Percentiles rank a stretch among this genome's conserved stretches.
These are phyloP conservation scores for Candida montana DNA, from an alignment of 805 yeast species.

Conservation along the genomic window DNA sequence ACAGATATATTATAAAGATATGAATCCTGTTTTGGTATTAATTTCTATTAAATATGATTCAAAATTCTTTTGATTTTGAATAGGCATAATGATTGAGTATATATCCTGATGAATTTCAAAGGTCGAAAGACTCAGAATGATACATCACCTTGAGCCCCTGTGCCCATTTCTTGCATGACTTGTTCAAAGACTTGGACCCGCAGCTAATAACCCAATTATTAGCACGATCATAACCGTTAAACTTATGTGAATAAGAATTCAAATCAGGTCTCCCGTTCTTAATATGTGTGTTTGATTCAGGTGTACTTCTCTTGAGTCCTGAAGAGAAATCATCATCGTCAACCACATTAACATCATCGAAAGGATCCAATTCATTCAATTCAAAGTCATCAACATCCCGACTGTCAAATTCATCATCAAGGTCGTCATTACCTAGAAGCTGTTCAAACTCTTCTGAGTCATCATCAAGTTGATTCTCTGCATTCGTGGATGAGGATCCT, in stretches of 20 bases:
- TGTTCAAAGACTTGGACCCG: slow-evolving; percentile 46
- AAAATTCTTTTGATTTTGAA: no score
- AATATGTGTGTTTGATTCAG: slow-evolving; percentile 5
- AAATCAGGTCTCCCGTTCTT: slow-evolving; percentile 38
- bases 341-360: slow-evolving; percentile 12
- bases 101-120: no score
- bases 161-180: slow-evolving; percentile 37
- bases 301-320: not conserved
- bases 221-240: slow-evolving; percentile 25
- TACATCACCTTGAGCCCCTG: slow-evolving; percentile 30
- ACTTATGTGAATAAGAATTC: slow-evolving; percentile 22
- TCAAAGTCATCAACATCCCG: slow-evolving; percentile 19
- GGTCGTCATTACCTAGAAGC: slow-evolving; percentile 10
- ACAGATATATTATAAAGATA: no score
- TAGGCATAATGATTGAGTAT: no score
- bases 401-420: slow-evolving; percentile 8
- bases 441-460: slow-evolving; percentile 15
- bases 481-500: not conserved
- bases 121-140: slow-evolving; percentile 38
- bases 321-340: not conserved
- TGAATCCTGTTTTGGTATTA: no score
- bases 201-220: slow-evolving; percentile 53
- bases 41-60: no score
- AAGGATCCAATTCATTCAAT: slow-evolving; percentile 20
- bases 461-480: not conserved